Evolutionary conservation across 495 filamentous ascomycete genomes (phyloP).

Genomic region (Cenococcum geophilum): DNA sequence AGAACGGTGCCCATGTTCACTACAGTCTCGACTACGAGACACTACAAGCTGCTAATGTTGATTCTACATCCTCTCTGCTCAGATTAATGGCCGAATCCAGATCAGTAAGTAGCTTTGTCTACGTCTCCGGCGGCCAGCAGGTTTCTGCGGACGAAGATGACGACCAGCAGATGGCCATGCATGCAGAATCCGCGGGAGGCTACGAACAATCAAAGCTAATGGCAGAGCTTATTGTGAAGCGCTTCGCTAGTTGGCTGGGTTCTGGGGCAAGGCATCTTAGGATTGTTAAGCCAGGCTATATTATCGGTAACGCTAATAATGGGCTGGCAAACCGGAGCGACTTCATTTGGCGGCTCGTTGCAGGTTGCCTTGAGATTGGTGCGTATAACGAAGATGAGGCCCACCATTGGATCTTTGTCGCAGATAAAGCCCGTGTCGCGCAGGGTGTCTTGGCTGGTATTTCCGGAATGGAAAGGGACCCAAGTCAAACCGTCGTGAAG

Average conservation of each 20-base stretch:
- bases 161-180: not conserved
- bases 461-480: not conserved
- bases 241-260: not conserved
- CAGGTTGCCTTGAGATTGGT: not conserved
- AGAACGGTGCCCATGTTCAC: not conserved
- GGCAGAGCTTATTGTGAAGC: not conserved
- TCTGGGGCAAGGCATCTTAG: not conserved
- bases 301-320: not conserved
- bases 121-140: not conserved
- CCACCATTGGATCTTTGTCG: not conserved
- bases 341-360: not conserved
- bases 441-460: not conserved
- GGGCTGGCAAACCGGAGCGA: not conserved
- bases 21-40: not conserved
- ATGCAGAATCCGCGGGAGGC: too few relatives aligned
- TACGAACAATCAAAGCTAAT: not conserved
- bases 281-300: not conserved
- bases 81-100: too few relatives aligned
- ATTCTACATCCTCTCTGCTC: not conserved
- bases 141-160: not conserved
- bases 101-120: not conserved
- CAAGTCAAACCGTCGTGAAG: not conserved
- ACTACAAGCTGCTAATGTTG: not conserved
- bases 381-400: not conserved
- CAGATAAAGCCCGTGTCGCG: not conserved